Evolutionary conservation across 805 yeast genomes (phyloP), one percentile per base, ranked within the genome.

Genomic region (Myxozyma vanderwaltii): DNA sequence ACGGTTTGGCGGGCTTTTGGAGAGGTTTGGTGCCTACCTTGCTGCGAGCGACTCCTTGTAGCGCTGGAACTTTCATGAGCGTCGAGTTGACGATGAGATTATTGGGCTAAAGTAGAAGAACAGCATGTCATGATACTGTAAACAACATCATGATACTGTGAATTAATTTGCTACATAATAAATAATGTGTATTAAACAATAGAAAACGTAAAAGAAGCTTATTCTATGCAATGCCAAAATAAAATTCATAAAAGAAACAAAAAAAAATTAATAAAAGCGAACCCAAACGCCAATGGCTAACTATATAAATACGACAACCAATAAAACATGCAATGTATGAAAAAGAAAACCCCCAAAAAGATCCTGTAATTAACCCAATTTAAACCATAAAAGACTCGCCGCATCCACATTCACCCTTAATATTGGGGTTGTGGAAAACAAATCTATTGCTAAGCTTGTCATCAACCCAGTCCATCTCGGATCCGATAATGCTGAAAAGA

Each of bases 381-480:
- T 76, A 91, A 7, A 92, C 97, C 97, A 91, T 94, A 74, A 94
- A 94, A 4, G 97, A 89, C 77, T 94, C 99, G 55, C 99, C 99
- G 74, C 99, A 94, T 12, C 99, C 99, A 76, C 99, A 94, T 51
- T 96, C 89, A 33, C 98, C 99, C 77, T 92, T 94, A 40, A 96
- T 88, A 75, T 94, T 94, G 63, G 99, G 99, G 74, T 94, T 94
- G 71, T 82, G 86, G 79, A 94, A 94, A 19, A 94, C 90, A 72
- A 94, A 94, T 69, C 95, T 82, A 13, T 94, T 85, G 33, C 91
- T 82, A 63, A 94, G 78, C 73, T 90, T 91, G 70, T 94, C 97
- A 70, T 94, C 98, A 50, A 89, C 79, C 96, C 97, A 94, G 75
- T 94, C 99, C 99, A 94, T 94, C 74, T 91, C 96, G 4, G 96